These are phyloP conservation scores for Neurospora pannonica DNA, from an alignment of 495 filamentous ascomycete species.

Conservation along the genomic window DNA sequence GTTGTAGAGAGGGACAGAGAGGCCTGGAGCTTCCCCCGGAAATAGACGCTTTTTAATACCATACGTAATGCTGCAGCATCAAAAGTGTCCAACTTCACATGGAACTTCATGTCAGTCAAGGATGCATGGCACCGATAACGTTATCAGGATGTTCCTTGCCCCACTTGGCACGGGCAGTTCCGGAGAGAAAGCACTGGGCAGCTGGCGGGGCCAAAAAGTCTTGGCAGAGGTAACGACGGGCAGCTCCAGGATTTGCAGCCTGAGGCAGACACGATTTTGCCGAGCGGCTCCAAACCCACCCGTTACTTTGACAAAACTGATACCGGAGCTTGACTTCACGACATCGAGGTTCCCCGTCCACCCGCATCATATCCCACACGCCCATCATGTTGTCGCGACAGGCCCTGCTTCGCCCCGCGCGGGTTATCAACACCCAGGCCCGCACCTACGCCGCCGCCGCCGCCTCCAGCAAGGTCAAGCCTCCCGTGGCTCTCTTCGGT, in stretches of 20 bases:
- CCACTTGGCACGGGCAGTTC: not conserved
- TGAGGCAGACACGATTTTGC: slow-evolving; percentile 25
- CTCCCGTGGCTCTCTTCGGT: slow-evolving; percentile 85
- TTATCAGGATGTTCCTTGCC: not conserved
- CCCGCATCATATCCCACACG: slow-evolving; percentile 22
- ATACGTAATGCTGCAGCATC: not conserved
- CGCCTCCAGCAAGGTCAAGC: slow-evolving; percentile 54
- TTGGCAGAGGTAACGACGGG: not conserved
- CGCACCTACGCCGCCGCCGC: slow-evolving; percentile 68
- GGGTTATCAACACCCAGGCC: slow-evolving; percentile 30
- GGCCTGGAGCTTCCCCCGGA: not conserved
- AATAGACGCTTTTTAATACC: not conserved
- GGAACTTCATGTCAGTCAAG: not conserved
- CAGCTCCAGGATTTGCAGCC: slow-evolving; percentile 8
- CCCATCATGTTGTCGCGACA: slow-evolving; percentile 54
- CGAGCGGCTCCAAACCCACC: slow-evolving; percentile 21
- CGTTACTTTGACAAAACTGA: slow-evolving; percentile 23
- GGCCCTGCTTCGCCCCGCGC: slow-evolving; percentile 46
- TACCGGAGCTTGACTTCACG: slow-evolving; percentile 22
- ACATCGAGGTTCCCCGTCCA: slow-evolving; percentile 23
- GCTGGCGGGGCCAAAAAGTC: not conserved
- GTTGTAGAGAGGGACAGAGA: not conserved
- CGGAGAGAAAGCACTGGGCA: not conserved
- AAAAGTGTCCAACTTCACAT: not conserved
- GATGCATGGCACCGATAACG: not conserved